These are phyloP conservation scores for Stagonosporopsis cucurbitacearum DNA, from an alignment of 2,329 filamentous ascomycete genomes.

Conservation along the genomic window DNA sequence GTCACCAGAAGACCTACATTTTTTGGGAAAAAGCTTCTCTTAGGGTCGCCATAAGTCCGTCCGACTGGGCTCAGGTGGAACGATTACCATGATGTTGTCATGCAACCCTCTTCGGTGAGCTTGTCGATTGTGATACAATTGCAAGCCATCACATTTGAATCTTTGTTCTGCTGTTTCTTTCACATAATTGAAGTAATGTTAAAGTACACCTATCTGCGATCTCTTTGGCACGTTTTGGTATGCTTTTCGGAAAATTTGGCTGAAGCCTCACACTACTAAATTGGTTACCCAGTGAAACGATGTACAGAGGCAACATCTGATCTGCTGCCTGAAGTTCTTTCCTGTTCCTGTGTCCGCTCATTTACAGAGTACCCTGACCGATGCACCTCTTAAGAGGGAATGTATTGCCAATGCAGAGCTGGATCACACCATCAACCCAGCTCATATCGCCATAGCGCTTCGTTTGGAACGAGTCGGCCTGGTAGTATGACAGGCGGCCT, in stretches of 20 bases:
- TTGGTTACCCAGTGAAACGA: neutral
- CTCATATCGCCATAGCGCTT: constrained; percentile 42
- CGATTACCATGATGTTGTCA: too few relatives aligned
- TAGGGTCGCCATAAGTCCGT: neutral
- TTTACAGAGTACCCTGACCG: constrained; percentile 42
- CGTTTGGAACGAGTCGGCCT: constrained; percentile 45
- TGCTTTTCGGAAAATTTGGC: neutral
- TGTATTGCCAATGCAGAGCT: constrained; percentile 46
- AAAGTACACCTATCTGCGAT: too few relatives aligned
- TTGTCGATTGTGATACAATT: too few relatives aligned
- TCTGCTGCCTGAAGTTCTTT: neutral
- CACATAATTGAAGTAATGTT: too few relatives aligned
- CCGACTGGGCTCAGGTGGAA: neutral
- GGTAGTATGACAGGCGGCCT: constrained; percentile 34
- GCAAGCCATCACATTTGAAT: too few relatives aligned
- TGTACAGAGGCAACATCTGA: neutral
- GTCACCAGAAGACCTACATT: constrained; percentile 29
- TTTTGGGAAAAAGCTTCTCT: constrained; percentile 22
- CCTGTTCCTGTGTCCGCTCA: neutral
- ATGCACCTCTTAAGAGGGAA: constrained; percentile 51
- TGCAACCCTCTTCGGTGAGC: too few relatives aligned
- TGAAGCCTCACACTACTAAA: neutral
- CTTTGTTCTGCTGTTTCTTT: too few relatives aligned
- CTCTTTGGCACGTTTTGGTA: too few relatives aligned
- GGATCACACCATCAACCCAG: constrained; percentile 53